Percentiles rank a stretch among this genome's conserved stretches.
Evolutionary conservation across 2,329 filamentous ascomycete species (phyloP).

Genomic region (Zymoseptoria crescenta): DNA sequence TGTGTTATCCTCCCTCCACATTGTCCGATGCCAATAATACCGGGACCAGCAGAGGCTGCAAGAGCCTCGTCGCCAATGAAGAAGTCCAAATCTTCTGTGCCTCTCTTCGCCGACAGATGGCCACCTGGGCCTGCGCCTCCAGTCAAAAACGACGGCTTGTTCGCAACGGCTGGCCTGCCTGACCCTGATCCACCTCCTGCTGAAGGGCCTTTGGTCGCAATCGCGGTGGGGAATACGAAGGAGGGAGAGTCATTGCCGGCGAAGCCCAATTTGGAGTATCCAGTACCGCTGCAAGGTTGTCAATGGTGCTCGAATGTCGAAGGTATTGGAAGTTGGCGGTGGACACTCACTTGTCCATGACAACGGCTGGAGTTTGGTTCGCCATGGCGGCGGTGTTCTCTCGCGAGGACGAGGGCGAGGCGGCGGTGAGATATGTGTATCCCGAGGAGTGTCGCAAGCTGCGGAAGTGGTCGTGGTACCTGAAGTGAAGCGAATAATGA

Average conservation of each 20-base stretch:
- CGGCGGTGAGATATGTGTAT: background rate
- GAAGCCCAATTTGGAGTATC: conserved; percentile 98
- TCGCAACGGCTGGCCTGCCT: conserved; percentile 80
- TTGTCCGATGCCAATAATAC: conserved; percentile 37
- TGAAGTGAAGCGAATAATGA: background rate
- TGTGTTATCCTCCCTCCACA: background rate
- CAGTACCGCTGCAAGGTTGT: conserved; percentile 71
- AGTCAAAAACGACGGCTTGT: conserved; percentile 91
- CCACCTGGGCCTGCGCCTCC: conserved; percentile 77
- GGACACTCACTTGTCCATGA: conserved; percentile 94
- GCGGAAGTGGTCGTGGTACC: background rate
- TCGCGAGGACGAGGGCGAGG: background rate
- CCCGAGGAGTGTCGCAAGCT: background rate
- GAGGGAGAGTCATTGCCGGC: conserved; percentile 98
- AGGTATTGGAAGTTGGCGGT: background rate
- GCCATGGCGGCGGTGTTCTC: conserved; percentile 57
- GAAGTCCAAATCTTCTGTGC: conserved; percentile 95
- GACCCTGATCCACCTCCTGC: conserved; percentile 61
- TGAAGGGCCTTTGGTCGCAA: conserved; percentile 79
- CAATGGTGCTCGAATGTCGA: conserved; percentile 15
- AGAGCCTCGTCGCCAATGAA: conserved; percentile 98
- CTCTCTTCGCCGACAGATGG: conserved; percentile 82
- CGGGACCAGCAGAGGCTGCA: conserved; percentile 72
- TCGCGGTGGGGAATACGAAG: conserved; percentile 97
- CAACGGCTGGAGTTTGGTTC: conserved; percentile 98